Percentiles rank a stretch among this genome's conserved stretches.
Conservation (phyloP, 2,329 filamentous ascomycete species). For the Trichoderma harzianum region DNA sequence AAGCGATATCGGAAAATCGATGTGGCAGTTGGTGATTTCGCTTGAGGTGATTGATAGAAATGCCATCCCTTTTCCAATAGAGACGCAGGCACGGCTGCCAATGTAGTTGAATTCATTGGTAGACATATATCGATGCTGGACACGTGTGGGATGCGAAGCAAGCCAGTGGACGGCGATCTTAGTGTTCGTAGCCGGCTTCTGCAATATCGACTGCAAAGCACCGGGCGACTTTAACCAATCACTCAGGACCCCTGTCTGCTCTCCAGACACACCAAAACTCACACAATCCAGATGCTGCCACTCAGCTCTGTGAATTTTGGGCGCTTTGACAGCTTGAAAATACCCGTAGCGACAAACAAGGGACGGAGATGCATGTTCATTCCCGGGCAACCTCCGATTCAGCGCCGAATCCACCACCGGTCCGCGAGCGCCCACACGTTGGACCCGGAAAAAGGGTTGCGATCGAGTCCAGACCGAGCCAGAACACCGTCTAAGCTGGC, state of each 20-base stretch:
- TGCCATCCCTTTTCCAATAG: not conserved
- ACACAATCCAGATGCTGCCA: not conserved
- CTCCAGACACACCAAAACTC: not conserved
- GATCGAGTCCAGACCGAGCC: constrained; percentile 22
- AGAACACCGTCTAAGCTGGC: constrained; percentile 14
- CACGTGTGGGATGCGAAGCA: not conserved
- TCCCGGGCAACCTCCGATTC: constrained; percentile 21
- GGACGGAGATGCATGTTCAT: constrained; percentile 11
- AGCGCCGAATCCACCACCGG: constrained; percentile 18
- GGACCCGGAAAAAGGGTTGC: constrained; percentile 1
- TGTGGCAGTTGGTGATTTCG: not conserved
- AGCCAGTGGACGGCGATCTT: not conserved
- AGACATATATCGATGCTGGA: not conserved
- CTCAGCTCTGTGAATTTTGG: not conserved
- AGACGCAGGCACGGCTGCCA: not conserved
- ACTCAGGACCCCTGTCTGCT: not conserved
- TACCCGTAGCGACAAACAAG: not conserved
- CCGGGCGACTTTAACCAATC: not conserved
- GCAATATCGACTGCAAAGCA: not conserved
- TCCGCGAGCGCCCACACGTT: constrained; percentile 4
- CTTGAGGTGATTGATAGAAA: not conserved
- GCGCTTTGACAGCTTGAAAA: not conserved
- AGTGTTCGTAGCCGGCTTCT: not conserved
- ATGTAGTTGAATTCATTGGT: not conserved
- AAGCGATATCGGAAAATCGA: constrained; percentile 9